Base-by-base conservation (phyloP, 1,139 yeast genomes). In the Magnusiomyces magnusii region DNA sequence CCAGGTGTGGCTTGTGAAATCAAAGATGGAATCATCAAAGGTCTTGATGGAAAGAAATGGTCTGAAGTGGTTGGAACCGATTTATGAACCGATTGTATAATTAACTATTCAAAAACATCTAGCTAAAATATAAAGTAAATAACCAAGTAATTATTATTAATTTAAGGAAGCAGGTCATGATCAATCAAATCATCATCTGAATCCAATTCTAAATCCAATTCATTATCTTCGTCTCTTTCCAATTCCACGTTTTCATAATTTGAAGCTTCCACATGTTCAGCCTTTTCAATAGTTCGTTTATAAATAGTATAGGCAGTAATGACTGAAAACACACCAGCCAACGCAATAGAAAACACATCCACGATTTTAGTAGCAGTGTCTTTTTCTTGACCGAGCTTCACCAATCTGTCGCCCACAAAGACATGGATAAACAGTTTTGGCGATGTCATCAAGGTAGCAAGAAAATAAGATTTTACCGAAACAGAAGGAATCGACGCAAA, bases 1-100 rank as follows among this genome's bases (percentile, higher is more conserved):
- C 97, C 97, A 0, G 96, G 96, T 1, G 77, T 89, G 58, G 89
- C 95, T 7, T 82, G 85, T 55, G 83, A 84, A 68, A 80, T 93
- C 65, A 85, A 91, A 68, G 86, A 85, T 66, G 96, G 89, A 68
- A 79, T 92, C 64, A 80, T 83, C 9, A 75, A 70, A 2, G 90
- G 86, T 69, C 78, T 92, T 68, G 76, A 77, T 62, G 95, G 91
- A 25, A 85, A 85, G 73, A 86, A 91, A 2, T 92, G 97, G 97
- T 76, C 79, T 70, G 83, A 88, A 23, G 56, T 65, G 31, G 64
- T 63, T 5, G 64, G 64, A 10, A 55, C 57, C 17, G 51, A 62
- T 28, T 24, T 51, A 23, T 51, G 36, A 23, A 36, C 17, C 3
- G 5, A 7, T 10, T 15, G 3, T 39, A 10, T 39, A n/a, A n/a